A percentile compares a stretch with the other conserved stretches of the same genome.
Conservation (phyloP, 352 stramenopile species). For the Phytophthora tubulina region DNA sequence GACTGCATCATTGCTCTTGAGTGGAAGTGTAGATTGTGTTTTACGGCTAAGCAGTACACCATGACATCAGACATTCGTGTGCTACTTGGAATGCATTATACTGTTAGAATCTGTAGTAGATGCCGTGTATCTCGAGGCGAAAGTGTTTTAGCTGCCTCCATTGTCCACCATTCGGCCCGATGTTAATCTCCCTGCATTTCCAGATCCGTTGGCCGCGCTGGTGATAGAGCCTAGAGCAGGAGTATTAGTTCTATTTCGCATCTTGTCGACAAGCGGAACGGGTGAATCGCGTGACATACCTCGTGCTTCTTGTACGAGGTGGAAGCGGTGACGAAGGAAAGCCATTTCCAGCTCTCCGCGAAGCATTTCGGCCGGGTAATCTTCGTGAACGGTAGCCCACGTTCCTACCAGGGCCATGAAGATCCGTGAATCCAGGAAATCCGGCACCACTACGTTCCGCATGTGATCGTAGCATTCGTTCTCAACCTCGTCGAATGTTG, state of each 20-base stretch:
- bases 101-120: too few species aligned
- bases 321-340: constrained; percentile 83
- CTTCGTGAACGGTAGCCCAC: constrained; percentile 79
- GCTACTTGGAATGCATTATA: too few species aligned
- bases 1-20: constrained; percentile 9
- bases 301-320: constrained; percentile 75
- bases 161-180: neutral
- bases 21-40: neutral
- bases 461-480: constrained; percentile 81
- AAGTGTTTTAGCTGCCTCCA: neutral
- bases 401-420: constrained; percentile 88
- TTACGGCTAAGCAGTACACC: neutral
- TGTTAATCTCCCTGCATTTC: too few species aligned
- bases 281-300: constrained; percentile 70
- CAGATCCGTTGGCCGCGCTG: neutral
- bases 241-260: constrained; percentile 1
- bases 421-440: constrained; percentile 86
- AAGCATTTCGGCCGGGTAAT: constrained; percentile 81
- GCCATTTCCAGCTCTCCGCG: constrained; percentile 85
- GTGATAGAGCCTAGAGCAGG: constrained; percentile 14
- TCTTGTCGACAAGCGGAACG: constrained; percentile 49
- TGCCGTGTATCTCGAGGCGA: too few species aligned
- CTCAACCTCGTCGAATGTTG: constrained; percentile 82
- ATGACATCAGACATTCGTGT: too few species aligned
- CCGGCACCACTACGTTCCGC: constrained; percentile 76